phyloP scores from a whole-genome alignment of 2,329 filamentous ascomycete genomes.

The Microsporum ferrugineum region DNA sequence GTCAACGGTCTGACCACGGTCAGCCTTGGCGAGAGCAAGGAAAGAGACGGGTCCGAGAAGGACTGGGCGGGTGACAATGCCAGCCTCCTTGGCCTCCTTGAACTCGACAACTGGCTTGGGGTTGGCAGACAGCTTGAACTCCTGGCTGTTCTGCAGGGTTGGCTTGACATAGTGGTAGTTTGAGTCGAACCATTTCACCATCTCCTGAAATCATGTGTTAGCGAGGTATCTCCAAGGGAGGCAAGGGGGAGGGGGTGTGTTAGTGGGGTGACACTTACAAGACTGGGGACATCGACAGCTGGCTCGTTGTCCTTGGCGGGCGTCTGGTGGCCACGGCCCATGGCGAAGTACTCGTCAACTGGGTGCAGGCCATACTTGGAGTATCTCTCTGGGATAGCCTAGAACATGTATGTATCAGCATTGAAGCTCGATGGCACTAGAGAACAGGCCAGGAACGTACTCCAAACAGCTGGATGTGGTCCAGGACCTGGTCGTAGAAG shows the following conservation, averaged over 20 bases:
- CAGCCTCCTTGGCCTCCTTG: constrained; percentile 94
- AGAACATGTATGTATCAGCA: background rate
- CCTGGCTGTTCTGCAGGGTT: constrained; percentile 91
- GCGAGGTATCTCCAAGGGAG: constrained; percentile 7
- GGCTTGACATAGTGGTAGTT: constrained; percentile 99
- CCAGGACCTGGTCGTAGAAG: constrained; percentile 93
- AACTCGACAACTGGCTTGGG: constrained; percentile 94
- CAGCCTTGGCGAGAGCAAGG: constrained; percentile 94
- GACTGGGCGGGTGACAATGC: constrained; percentile 84
- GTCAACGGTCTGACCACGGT: constrained; percentile 84
- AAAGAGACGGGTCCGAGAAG: constrained; percentile 93
- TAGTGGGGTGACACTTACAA: constrained; percentile 40
- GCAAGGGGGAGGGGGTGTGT: background rate
- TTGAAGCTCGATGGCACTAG: background rate
- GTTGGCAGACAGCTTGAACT: constrained; percentile 74
- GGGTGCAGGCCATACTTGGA: constrained; percentile 74
- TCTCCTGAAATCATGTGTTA: constrained; percentile 50
- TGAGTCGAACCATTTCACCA: constrained; percentile 99
- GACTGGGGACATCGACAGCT: constrained; percentile 71
- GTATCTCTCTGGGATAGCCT: constrained; percentile 90
- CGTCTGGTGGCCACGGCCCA: constrained; percentile 97
- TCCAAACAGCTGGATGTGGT: constrained; percentile 96
- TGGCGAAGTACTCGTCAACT: constrained; percentile 97
- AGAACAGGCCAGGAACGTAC: constrained; percentile 43
- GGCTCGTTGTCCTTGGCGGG: constrained; percentile 42